Conservation (phyloP, 306 rosid species). For the Casuarina cunninghamiana region DNA sequence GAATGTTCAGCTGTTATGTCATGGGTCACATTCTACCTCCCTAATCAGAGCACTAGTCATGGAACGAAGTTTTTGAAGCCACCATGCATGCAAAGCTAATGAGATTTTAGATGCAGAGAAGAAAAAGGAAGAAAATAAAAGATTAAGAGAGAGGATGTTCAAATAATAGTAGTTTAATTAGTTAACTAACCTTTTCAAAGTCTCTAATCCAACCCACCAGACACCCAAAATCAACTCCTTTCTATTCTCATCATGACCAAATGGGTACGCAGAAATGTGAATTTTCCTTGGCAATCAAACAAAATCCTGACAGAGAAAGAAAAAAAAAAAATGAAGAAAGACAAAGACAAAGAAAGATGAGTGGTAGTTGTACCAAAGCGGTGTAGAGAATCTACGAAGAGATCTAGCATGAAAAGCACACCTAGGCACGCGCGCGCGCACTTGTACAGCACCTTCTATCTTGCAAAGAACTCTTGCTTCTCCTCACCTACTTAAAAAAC, state of each 20-base stretch:
- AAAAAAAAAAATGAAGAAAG: conserved; percentile 9
- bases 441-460: neutral
- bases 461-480: conserved; percentile 9
- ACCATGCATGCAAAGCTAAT: conserved; percentile 26
- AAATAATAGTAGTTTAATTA: conserved; percentile 40
- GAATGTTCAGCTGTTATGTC: neutral
- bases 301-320: conserved; percentile 42
- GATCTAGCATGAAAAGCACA: conserved; percentile 51
- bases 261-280: conserved; percentile 52
- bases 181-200: conserved; percentile 45
- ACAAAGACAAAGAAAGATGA: conserved; percentile 31
- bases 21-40: conserved; percentile 35
- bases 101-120: neutral
- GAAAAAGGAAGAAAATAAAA: neutral
- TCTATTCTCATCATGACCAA: conserved; percentile 59
- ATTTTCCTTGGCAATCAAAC: conserved; percentile 58
- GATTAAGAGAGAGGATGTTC: neutral
- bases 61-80: neutral
- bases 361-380: conserved; percentile 76
- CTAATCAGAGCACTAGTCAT: conserved; percentile 8
- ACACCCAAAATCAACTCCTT: conserved; percentile 56
- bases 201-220: conserved; percentile 19
- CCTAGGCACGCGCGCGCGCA: conserved; percentile 23
- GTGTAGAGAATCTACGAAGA: conserved; percentile 79
- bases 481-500: conserved; percentile 36